Evolutionary conservation across 106 monocot species (phyloP), one percentile per base, ranked within the genome.

Genomic region (Vanilla planifolia): DNA sequence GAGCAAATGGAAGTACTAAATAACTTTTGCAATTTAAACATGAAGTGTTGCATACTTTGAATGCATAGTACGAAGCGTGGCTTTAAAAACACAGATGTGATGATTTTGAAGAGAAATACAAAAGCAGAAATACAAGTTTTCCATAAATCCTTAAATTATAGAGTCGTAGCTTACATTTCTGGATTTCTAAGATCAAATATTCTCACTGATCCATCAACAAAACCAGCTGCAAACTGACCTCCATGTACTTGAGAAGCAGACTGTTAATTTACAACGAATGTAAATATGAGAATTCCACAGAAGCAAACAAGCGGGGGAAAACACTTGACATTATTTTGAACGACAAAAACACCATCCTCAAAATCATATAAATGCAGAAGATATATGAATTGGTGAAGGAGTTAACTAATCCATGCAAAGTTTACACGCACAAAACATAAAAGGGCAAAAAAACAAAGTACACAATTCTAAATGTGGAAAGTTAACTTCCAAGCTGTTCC

Each of bases 161-260:
- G 20, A 57, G 3, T 20, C 21, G 30, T 6, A 57, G 21, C 83
- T 81, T 74, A 95, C 95, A 73, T 80, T 11, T 83, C 78, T 51
- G 95, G 83, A 57, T 71, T 65, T 37, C 95, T 90, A 29, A 95
- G 55, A 55, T 95, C 95, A 72, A 78, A 95, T 73, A 95, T 69
- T 66, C 83, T 86, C 27, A 95, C 67, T 46, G 73, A 83, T 0
- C 86, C 95, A 84, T 95, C 86, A 17, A 71, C 62, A 69, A 60
- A 86, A 61, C 86, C 86, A 43, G 80, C 71, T 24, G 78, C 71
- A 71, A 86, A 35, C 60, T 81, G 95, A 15, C 95, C 86, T 15
- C 83, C 78, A 58, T 84, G 83, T 33, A 84, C 85, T 67, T 90
- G 86, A 47, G 90, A 95, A 69, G 90, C 84, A 68, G 86, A 86